Conservation (phyloP, 2,329 filamentous ascomycete genomes). For the Diplocarpon rosae region DNA sequence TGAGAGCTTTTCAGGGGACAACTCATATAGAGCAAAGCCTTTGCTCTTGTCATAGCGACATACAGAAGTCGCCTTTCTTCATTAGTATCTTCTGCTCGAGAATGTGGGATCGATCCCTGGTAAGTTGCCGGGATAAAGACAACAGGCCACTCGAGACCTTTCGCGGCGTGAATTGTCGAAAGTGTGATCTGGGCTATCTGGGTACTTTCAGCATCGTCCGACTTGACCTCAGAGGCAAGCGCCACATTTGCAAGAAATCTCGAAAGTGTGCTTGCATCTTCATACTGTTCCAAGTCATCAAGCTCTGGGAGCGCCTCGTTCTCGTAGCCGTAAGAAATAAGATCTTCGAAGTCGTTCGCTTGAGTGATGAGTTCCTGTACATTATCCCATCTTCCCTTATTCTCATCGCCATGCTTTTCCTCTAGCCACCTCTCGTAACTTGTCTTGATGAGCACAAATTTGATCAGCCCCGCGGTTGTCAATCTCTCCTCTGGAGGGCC, state of each 20-base stretch:
- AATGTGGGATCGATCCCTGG: conserved; percentile 82
- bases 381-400: conserved; percentile 75
- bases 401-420: conserved; percentile 59
- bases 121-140: conserved; percentile 90
- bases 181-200: conserved; percentile 65
- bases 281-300: conserved; percentile 57
- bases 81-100: conserved; percentile 69
- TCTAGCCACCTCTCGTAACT: conserved; percentile 65
- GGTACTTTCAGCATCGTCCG: conserved; percentile 45
- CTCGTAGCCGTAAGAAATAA: conserved; percentile 27
- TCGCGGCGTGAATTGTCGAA: conserved; percentile 92
- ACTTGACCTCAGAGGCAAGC: conserved; percentile 69
- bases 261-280: conserved; percentile 53
- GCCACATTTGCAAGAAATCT: conserved; percentile 84
- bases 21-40: conserved; percentile 77
- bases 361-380: conserved; percentile 79
- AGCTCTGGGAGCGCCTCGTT: conserved; percentile 54
- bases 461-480: conserved; percentile 31
- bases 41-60: conserved; percentile 91
- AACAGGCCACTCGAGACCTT: conserved; percentile 91
- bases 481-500: conserved; percentile 10
- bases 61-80: conserved; percentile 87
- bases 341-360: conserved; percentile 54
- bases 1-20: conserved; percentile 60
- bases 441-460: conserved; percentile 51